A percentile compares a stretch with the other conserved stretches of the same genome.
phyloP scores from a whole-genome alignment of 345 rosid genomes.

The Lumnitzera littorea region DNA sequence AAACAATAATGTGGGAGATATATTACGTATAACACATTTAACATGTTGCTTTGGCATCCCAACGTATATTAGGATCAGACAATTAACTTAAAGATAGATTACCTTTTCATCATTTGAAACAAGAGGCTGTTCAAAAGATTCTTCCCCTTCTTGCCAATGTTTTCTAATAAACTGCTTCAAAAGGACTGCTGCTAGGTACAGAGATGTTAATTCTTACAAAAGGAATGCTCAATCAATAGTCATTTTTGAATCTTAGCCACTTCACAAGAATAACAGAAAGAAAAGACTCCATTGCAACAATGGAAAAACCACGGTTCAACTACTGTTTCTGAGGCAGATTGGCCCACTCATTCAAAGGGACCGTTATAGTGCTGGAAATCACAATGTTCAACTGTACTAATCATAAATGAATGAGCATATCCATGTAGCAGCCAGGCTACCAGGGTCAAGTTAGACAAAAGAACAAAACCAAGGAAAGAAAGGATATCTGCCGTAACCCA shows the following conservation, averaged over 20 bases:
- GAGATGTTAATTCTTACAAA: constrained; percentile 44
- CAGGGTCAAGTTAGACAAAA: background rate
- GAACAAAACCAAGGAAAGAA: background rate
- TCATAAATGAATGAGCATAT: too few relatives aligned
- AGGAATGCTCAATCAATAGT: background rate
- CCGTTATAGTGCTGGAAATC: too few relatives aligned
- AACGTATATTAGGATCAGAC: too few relatives aligned
- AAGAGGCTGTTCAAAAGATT: constrained; percentile 63
- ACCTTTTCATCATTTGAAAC: constrained; percentile 78
- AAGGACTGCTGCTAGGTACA: constrained; percentile 87
- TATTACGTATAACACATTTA: too few relatives aligned
- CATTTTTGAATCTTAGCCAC: background rate
- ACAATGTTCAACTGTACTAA: too few relatives aligned
- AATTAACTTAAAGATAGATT: background rate
- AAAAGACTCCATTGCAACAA: background rate
- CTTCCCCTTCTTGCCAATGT: constrained; percentile 91
- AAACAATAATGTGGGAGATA: too few relatives aligned
- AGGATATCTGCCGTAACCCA: constrained; percentile 97
- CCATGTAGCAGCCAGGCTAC: too few relatives aligned
- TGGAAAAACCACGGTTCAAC: too few relatives aligned
- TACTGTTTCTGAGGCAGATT: too few relatives aligned
- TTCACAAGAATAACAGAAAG: constrained; percentile 2
- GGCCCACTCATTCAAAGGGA: too few relatives aligned
- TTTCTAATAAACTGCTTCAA: constrained; percentile 80
- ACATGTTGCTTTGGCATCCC: too few relatives aligned